Base-by-base conservation (phyloP, 2,329 filamentous ascomycete species). In the Cladorrhinum sp. region DNA sequence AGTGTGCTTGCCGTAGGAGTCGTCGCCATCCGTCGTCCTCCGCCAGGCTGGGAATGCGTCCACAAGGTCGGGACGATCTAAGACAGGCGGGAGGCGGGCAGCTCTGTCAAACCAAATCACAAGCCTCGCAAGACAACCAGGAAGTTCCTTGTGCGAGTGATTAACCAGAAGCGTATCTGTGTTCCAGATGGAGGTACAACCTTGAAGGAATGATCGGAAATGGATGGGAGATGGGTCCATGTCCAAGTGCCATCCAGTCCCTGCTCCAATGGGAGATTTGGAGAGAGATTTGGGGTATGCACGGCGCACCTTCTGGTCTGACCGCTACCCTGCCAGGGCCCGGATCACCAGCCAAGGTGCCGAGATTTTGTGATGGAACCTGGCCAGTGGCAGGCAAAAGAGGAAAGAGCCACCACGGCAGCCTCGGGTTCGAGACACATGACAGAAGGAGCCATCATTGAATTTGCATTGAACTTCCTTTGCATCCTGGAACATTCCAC, bases 271-370 rank as follows among this genome's bases (percentile, higher is more conserved):
- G n/a, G 41, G n/a, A 20, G 41, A 45, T 45, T 18, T 20, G n/a
- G 41, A 12, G n/a, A n/a, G n/a, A 20, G 41, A 45, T 45, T 18
- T 20, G n/a, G 41, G 12, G 16, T 20, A 45, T 45, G 41, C 41
- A 45, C 41, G 41, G 41, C 6, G 41, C 41, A 45, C 3, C 8
- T 18, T 5, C 41, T 45, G 41, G 41, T 22, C 18, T 22, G 3
- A 45, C 41, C 41, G 41, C 41, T 22, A 45, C n/a, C 32, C 50
- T 53, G 52, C 20, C 12, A 48, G 16, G 32, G 36, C 52, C 22
- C 27, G 57, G 58, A 20, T 45, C 41, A 61, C 13, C 29, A 13
- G 25, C 51, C 60, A 59, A 32, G 45, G 60, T 62, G 20, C 60
- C 51, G 48, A n/a, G n/a, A n/a, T n/a, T n/a, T n/a, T n/a, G n/a